Conservation (phyloP, 805 yeast genomes). For the Yueomyces sinensis region DNA sequence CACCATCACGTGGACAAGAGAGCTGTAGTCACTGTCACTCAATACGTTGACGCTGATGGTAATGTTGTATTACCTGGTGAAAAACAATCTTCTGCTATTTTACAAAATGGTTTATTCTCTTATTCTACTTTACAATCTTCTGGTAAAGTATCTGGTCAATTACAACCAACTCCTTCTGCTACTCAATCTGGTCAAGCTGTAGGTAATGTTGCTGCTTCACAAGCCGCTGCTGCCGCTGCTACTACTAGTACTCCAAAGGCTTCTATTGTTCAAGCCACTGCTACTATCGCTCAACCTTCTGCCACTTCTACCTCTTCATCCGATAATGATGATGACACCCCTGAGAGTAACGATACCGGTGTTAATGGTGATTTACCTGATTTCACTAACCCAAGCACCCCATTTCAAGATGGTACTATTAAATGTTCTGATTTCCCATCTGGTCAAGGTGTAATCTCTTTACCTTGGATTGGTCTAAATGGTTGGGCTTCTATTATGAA, state of each 20-base stretch:
- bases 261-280: conserved; percentile 16
- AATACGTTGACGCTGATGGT: conserved; percentile 21
- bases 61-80: conserved; percentile 12
- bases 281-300: conserved; percentile 16
- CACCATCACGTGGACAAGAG: conserved; percentile 17
- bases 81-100: conserved; percentile 1
- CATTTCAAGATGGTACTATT: conserved; percentile 59
- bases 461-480: conserved; percentile 40
- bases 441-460: conserved; percentile 58
- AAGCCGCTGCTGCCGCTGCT: conserved; percentile 12
- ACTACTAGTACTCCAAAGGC: conserved; percentile 12
- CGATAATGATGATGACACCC: too few species aligned
- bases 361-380: conserved; percentile 44
- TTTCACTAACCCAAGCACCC: conserved; percentile 41
- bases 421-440: conserved; percentile 58
- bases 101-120: conserved; percentile 8
- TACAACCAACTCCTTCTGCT: conserved; percentile 3
- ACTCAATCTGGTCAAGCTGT: conserved; percentile 18
- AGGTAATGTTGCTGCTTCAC: conserved; percentile 15
- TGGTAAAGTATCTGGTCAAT: conserved; percentile 13
- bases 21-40: conserved; percentile 23
- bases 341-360: too few species aligned
- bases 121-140: conserved; percentile 12
- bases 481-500: conserved; percentile 34
- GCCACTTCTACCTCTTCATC: conserved; percentile 22